phyloP scores from a whole-genome alignment of 1,284 basidiomycete genomes.

The Prillingera fragicola region DNA sequence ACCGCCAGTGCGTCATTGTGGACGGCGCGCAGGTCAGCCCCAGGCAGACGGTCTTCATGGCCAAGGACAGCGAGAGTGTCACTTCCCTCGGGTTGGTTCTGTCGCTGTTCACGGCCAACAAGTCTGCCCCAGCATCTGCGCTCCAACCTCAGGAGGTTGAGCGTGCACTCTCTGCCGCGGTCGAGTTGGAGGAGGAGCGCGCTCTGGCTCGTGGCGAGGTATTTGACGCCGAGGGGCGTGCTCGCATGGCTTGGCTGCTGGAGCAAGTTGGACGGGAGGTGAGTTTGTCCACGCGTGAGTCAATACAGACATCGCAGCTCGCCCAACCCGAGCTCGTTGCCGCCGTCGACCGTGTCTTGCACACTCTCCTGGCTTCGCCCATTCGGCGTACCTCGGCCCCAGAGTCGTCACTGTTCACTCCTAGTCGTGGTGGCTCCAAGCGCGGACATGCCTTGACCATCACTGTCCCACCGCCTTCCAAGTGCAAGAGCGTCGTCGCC shows the following conservation, averaged over 20 bases:
- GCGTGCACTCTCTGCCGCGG: not conserved
- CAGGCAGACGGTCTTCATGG: not conserved
- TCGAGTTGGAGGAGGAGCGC: constrained; percentile 7
- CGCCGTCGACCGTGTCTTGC: constrained; percentile 4
- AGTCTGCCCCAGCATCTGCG: not conserved
- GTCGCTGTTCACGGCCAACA: constrained; percentile 1
- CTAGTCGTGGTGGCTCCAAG: too few species aligned
- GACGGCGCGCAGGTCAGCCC: constrained; percentile 15
- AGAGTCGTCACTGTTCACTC: too few species aligned
- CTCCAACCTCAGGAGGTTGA: constrained; percentile 1
- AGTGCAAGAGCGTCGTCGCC: too few species aligned
- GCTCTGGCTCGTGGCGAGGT: not conserved
- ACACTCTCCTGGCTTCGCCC: not conserved
- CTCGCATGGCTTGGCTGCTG: constrained; percentile 12
- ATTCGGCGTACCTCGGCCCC: too few species aligned
- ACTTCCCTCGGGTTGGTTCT: constrained; percentile 9
- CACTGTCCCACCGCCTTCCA: too few species aligned
- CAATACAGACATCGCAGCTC: constrained; percentile 5
- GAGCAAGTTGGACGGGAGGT: constrained; percentile 14
- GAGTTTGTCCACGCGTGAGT: not conserved
- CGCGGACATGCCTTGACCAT: too few species aligned
- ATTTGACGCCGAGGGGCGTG: constrained; percentile 8
- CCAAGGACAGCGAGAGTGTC: not conserved
- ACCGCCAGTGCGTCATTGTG: constrained; percentile 17
- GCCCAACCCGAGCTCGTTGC: constrained; percentile 3